Evolutionary conservation across 129 eudicot genomes (phyloP), one percentile per base, ranked within the genome.

Genomic region (Ambrosia artemisiifolia): DNA sequence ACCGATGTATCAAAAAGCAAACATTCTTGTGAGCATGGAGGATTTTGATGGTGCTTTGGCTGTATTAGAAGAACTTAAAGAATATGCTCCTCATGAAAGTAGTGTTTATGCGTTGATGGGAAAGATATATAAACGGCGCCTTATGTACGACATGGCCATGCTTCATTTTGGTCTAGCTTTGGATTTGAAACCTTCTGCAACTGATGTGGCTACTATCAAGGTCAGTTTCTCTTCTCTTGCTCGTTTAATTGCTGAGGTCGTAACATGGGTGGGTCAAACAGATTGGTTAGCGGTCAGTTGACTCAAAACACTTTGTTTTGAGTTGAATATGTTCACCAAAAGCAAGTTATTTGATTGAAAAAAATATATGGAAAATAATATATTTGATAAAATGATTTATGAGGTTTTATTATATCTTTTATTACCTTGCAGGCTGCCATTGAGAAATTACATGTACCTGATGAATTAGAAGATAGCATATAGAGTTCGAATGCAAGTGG

Each of bases 31-130:
- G 72, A 91, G 97, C 79, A 86, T 91, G 96, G 97, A 83, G 70
- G 82, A 86, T 70, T 78, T 77, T 56, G 87, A 86, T 61, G 88
- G 82, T 51, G 99, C 99, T 43, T 80, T 95, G 63, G 81, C 80
- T 65, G 99, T 95, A 65, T 79, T 95, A 34, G 96, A 88, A 83
- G 99, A 95, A 79, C 99, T 95, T 24, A 95, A 91, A 79, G 97
- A 95, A 66, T 86, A 88, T 43, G 97, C 96, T 53, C 99, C 99
- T 60, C 86, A 88, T 68, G 99, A 95, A 78, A 88, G 97, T 73
- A 95, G 99, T 63, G 89, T 95, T 19, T 95, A 95, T 72, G 97
- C 99, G 3, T 78, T 95, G 65, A 95, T 95, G 99, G 99, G 99
- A 6, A 86, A 83, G 84, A 88, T 95, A 64, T 95, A 88, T 59